Evolutionary conservation across 176 grass and related monocot genomes (phyloP).

Genomic region (Oryza nivara): DNA sequence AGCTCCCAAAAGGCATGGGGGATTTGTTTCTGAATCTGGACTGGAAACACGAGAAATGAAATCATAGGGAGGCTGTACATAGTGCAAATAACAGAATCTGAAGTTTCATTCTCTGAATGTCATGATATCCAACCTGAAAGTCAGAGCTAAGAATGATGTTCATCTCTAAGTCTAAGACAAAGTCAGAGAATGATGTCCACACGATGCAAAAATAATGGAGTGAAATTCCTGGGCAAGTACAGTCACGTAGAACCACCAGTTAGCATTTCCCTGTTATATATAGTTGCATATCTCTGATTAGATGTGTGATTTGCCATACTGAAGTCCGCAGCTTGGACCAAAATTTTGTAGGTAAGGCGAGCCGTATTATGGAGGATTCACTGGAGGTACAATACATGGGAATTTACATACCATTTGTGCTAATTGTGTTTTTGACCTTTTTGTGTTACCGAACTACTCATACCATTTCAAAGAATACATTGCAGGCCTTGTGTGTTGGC

Average conservation of each 20-base stretch:
- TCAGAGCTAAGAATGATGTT: not conserved
- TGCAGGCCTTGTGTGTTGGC: too few relatives aligned
- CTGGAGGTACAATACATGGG: not conserved
- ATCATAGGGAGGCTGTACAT: not conserved
- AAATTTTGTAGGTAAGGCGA: not conserved
- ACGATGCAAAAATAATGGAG: not conserved
- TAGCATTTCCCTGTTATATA: too few relatives aligned
- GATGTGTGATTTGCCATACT: not conserved
- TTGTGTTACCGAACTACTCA: not conserved
- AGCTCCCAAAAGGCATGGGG: not conserved
- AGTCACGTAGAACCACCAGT: not conserved
- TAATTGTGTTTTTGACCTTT: not conserved
- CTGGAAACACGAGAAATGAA: not conserved
- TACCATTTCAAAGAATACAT: too few relatives aligned
- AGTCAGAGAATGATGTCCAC: not conserved
- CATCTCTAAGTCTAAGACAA: not conserved
- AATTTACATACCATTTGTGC: too few relatives aligned
- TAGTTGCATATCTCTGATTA: not conserved
- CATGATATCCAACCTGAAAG: not conserved
- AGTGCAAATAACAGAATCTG: not conserved
- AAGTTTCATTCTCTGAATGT: not conserved
- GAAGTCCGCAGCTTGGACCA: not conserved
- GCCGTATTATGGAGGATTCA: not conserved
- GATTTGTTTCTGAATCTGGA: constrained; percentile 12
- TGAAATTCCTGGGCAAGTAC: not conserved